These are phyloP conservation scores for Fusarium nisikadoi DNA, from an alignment of 2,329 filamentous ascomycete species.

Conservation along the genomic window DNA sequence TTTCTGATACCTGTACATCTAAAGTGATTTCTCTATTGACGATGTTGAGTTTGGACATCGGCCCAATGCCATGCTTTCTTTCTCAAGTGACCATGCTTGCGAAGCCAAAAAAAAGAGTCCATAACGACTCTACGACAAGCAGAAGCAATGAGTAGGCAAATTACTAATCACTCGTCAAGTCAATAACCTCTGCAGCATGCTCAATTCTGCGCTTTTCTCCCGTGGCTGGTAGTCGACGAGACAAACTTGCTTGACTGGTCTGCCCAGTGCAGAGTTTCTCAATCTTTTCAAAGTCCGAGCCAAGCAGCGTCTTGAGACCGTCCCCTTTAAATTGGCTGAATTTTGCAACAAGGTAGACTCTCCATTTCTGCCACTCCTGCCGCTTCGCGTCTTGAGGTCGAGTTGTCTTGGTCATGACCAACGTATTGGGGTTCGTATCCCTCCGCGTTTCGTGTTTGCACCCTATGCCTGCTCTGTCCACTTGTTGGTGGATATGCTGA, in stretches of 20 bases:
- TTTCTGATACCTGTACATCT: neutral
- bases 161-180: constrained; percentile 5
- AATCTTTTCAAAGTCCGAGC: neutral
- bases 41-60: too few relatives aligned
- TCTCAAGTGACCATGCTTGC: too few relatives aligned
- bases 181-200: neutral
- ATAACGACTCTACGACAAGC: too few relatives aligned
- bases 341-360: neutral
- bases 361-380: neutral
- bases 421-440: constrained; percentile 2
- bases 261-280: neutral
- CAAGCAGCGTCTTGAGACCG: constrained; percentile 8
- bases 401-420: constrained; percentile 43
- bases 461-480: constrained; percentile 24
- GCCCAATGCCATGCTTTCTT: too few relatives aligned
- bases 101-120: too few relatives aligned
- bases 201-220: constrained; percentile 14
- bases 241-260: neutral
- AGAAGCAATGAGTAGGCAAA: neutral
- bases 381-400: neutral
- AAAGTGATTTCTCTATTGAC: neutral
- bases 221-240: neutral
- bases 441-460: constrained; percentile 38
- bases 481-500: constrained; percentile 34
- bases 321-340: neutral